Evolutionary conservation across 805 yeast species (phyloP).

Genomic region (Dipodascopsis tothii): DNA sequence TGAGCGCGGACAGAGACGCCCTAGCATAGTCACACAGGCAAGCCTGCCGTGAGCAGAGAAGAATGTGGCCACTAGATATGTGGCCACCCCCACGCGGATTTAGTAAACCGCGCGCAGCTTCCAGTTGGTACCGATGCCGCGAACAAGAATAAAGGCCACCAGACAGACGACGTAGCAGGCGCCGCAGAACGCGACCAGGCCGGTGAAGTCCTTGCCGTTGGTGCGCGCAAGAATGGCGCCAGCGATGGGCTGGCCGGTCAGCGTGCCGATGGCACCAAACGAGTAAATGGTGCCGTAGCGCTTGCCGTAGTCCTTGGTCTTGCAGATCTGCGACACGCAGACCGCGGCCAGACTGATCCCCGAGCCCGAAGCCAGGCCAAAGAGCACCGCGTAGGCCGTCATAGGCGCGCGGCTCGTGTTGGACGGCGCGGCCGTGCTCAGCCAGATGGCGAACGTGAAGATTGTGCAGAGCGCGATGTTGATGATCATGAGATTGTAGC

Average conservation of each 20-base stretch:
- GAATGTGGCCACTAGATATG: too few species aligned
- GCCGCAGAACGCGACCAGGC: constrained; percentile 9
- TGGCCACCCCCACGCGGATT: too few species aligned
- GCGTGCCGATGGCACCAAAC: constrained; percentile 45
- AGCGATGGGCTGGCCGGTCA: constrained; percentile 45
- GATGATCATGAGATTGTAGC: constrained; percentile 36
- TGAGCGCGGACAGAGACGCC: too few species aligned
- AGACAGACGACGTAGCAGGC: constrained; percentile 26
- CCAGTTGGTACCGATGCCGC: constrained; percentile 26
- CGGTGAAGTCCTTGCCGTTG: constrained; percentile 10
- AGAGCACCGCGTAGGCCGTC: constrained; percentile 43
- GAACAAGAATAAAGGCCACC: constrained; percentile 24
- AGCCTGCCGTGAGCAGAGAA: too few species aligned
- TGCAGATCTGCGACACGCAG: constrained; percentile 55
- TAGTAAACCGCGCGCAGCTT: constrained; percentile 3
- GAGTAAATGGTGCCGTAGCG: constrained; percentile 53
- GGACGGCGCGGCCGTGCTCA: constrained; percentile 39
- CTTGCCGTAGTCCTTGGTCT: constrained; percentile 47
- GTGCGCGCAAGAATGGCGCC: constrained; percentile 37
- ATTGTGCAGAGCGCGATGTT: constrained; percentile 25
- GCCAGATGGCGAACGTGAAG: background rate
- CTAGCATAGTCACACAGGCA: too few species aligned
- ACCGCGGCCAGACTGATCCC: constrained; percentile 58
- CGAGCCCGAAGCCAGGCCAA: constrained; percentile 54
- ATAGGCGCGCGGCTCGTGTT: constrained; percentile 39